A percentile compares a stretch with the other conserved stretches of the same genome.
These are phyloP conservation scores for Hapsidospora chrysogenum DNA, from an alignment of 495 filamentous ascomycete species.

Conservation along the genomic window DNA sequence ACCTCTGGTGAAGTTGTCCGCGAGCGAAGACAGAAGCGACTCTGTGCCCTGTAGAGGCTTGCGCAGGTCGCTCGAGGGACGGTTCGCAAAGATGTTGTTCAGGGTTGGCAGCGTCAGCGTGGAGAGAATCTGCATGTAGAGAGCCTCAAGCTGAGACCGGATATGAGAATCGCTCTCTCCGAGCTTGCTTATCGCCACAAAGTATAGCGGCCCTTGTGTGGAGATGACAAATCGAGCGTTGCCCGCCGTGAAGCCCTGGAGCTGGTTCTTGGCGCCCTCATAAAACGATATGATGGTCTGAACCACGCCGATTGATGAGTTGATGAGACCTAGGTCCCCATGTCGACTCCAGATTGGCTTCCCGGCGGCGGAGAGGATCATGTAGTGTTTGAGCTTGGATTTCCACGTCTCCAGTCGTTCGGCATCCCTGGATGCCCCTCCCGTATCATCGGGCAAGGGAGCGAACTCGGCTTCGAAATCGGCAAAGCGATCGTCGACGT, in stretches of 20 bases:
- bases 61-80: slow-evolving; percentile 80
- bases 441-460: slow-evolving; percentile 46
- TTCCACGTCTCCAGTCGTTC: slow-evolving; percentile 59
- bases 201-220: slow-evolving; percentile 70
- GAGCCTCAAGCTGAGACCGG: slow-evolving; percentile 70
- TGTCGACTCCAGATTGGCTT: slow-evolving; percentile 96
- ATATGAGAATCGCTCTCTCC: slow-evolving; percentile 84
- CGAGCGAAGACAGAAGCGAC: slow-evolving; percentile 72
- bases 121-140: slow-evolving; percentile 96
- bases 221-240: slow-evolving; percentile 69
- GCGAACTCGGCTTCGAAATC: slow-evolving; percentile 68
- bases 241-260: slow-evolving; percentile 72
- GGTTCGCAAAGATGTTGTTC: slow-evolving; percentile 72
- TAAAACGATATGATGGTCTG: slow-evolving; percentile 98
- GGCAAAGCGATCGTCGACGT: slow-evolving; percentile 35
- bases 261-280: slow-evolving; percentile 53
- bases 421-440: slow-evolving; percentile 40
- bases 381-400: slow-evolving; percentile 83
- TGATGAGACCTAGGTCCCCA: slow-evolving; percentile 76
- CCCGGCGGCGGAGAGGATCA: slow-evolving; percentile 92
- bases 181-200: slow-evolving; percentile 82
- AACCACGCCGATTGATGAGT: slow-evolving; percentile 84
- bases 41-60: slow-evolving; percentile 92
- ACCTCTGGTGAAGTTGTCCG: slow-evolving; percentile 85
- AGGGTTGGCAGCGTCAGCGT: slow-evolving; percentile 86